These are phyloP conservation scores for Fusarium palustre DNA, from an alignment of 2,329 filamentous ascomycete genomes.

Conservation along the genomic window DNA sequence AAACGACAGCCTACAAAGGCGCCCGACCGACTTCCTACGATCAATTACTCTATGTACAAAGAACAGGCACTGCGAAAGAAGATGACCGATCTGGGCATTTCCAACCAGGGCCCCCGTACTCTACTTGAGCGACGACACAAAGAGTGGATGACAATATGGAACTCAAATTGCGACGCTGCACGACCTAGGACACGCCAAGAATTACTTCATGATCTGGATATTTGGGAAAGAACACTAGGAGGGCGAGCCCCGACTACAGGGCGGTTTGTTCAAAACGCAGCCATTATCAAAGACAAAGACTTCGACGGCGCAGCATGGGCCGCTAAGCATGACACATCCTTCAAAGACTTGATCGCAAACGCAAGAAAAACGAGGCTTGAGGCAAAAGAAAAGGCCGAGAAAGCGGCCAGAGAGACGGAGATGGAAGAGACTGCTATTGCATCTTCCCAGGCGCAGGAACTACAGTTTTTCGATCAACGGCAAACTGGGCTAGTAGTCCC, in stretches of 20 bases:
- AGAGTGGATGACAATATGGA: conserved; percentile 96
- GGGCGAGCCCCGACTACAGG: conserved; percentile 62
- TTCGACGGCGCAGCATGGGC: conserved; percentile 87
- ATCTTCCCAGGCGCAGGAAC: background rate
- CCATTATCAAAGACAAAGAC: conserved; percentile 82
- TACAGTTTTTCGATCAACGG: background rate
- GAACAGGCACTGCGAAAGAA: conserved; percentile 84
- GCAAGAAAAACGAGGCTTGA: conserved; percentile 70
- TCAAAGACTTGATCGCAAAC: conserved; percentile 81
- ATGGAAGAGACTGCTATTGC: background rate
- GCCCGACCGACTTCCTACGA: conserved; percentile 76
- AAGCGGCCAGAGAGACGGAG: conserved; percentile 23
- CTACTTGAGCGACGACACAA: conserved; percentile 84
- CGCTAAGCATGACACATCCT: conserved; percentile 77
- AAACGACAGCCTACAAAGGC: conserved; percentile 51
- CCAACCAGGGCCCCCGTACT: conserved; percentile 73
- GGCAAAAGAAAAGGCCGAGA: conserved; percentile 49
- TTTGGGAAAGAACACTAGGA: conserved; percentile 89
- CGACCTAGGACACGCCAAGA: conserved; percentile 76
- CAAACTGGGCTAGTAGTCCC: background rate
- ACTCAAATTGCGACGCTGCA: conserved; percentile 92
- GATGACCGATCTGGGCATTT: conserved; percentile 82
- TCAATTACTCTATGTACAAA: conserved; percentile 90
- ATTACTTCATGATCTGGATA: conserved; percentile 80
- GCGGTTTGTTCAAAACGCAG: conserved; percentile 53